These are phyloP conservation scores for Hypomontagnella monticulosa DNA, from an alignment of 495 filamentous ascomycete species.

Conservation along the genomic window DNA sequence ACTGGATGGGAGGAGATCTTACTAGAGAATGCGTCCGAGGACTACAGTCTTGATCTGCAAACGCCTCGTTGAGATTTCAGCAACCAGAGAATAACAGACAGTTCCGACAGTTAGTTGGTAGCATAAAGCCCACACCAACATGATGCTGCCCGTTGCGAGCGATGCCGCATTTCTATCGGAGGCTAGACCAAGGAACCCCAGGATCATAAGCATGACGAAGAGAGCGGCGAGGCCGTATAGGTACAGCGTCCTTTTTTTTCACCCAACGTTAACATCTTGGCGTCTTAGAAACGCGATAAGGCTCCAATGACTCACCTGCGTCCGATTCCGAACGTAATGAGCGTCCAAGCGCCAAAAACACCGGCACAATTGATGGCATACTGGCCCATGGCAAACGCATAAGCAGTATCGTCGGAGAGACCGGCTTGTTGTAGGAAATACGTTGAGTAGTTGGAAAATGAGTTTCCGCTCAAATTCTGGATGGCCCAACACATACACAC, in stretches of 20 bases:
- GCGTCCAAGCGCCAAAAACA: conserved; percentile 76
- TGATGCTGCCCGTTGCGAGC: conserved; percentile 74
- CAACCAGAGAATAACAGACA: conserved; percentile 80
- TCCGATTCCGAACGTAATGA: conserved; percentile 75
- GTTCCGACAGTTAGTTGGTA: conserved; percentile 83
- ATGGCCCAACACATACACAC: conserved; percentile 85
- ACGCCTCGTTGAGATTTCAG: conserved; percentile 76
- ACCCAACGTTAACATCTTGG: conserved; percentile 11
- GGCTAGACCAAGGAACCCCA: conserved; percentile 78
- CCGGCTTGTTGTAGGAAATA: conserved; percentile 82
- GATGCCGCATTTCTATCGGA: conserved; percentile 63
- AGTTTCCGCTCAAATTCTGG: conserved; percentile 80
- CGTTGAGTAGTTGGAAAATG: conserved; percentile 82
- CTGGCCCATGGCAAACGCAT: conserved; percentile 76
- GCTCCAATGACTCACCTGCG: conserved; percentile 56
- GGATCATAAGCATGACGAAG: conserved; percentile 71
- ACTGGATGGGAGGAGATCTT: conserved; percentile 20
- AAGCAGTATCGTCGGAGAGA: conserved; percentile 65
- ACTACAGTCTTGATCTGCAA: conserved; percentile 82
- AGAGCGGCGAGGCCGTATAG: conserved; percentile 73
- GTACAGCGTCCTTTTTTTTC: conserved; percentile 68
- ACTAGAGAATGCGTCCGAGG: conserved; percentile 70
- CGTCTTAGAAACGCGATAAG: neutral
- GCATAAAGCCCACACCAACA: conserved; percentile 76
- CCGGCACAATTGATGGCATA: conserved; percentile 80